Percentiles rank a stretch among this genome's conserved stretches.
These are phyloP conservation scores for Boehmeria nivea DNA, from an alignment of 306 rosid species.

Conservation along the genomic window DNA sequence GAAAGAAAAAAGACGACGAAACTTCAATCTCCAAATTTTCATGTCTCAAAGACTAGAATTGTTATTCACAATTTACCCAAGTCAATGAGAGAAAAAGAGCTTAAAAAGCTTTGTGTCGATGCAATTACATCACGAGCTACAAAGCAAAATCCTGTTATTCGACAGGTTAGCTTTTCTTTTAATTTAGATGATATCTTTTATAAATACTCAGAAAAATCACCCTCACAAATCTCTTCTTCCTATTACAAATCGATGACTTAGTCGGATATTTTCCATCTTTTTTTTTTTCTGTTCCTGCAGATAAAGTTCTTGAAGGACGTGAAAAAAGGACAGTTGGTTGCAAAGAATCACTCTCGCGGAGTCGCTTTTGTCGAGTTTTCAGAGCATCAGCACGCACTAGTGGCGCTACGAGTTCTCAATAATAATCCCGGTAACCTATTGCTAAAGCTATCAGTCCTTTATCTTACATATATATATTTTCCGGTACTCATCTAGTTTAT, in stretches of 20 bases:
- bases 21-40: constrained; percentile 96
- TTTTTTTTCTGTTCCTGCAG: constrained; percentile 33
- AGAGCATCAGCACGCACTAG: constrained; percentile 97
- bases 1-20: constrained; percentile 66
- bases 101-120: constrained; percentile 72
- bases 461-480: not conserved
- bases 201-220: no score
- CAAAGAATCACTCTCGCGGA: constrained; percentile 69
- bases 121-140: constrained; percentile 87
- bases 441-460: not conserved
- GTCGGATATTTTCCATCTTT: not conserved
- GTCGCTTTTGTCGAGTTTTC: constrained; percentile 90
- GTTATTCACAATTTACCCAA: constrained; percentile 75
- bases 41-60: constrained; percentile 80
- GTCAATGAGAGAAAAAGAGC: constrained; percentile 74
- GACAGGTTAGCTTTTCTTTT: constrained; percentile 56
- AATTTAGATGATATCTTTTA: not conserved
- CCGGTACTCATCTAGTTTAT: not conserved
- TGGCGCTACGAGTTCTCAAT: constrained; percentile 88
- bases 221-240: not conserved
- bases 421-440: constrained; percentile 80
- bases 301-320: constrained; percentile 71
- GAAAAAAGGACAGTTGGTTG: constrained; percentile 62
- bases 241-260: not conserved
- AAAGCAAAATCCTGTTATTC: constrained; percentile 78